A percentile compares a stretch with the other conserved stretches of the same genome.
These are phyloP conservation scores for Candida cerambycidarum DNA, from an alignment of 805 yeast species.

Conservation along the genomic window DNA sequence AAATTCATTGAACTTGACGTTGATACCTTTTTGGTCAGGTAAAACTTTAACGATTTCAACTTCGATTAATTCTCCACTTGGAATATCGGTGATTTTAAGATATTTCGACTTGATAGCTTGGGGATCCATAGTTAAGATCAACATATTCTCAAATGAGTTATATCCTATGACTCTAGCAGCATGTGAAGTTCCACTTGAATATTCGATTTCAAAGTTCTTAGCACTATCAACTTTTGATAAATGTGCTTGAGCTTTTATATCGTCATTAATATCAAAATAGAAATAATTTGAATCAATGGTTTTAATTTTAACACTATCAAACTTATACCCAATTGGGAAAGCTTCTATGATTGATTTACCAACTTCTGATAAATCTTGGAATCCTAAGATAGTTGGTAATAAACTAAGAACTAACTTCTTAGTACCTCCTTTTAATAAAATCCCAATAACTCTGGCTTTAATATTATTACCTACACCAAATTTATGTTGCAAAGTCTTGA, in stretches of 20 bases:
- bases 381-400: constrained; percentile 51
- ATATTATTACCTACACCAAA: constrained; percentile 66
- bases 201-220: constrained; percentile 46
- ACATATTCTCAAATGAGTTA: constrained; percentile 63
- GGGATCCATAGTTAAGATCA: constrained; percentile 69
- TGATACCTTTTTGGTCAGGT: constrained; percentile 61
- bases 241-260: constrained; percentile 71
- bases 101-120: constrained; percentile 62
- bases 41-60: constrained; percentile 54
- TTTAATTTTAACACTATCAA: constrained; percentile 57
- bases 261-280: constrained; percentile 56
- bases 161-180: constrained; percentile 76
- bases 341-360: constrained; percentile 48
- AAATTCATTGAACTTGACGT: constrained; percentile 65
- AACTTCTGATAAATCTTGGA: constrained; percentile 21
- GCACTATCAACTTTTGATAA: constrained; percentile 62
- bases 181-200: constrained; percentile 64
- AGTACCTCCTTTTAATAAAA: constrained; percentile 46
- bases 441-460: constrained; percentile 69
- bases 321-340: constrained; percentile 74
- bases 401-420: constrained; percentile 66
- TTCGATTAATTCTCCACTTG: constrained; percentile 67
- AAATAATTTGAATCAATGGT: constrained; percentile 60
- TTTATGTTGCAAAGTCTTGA: constrained; percentile 53
- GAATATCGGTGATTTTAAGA: constrained; percentile 69